phyloP scores from a whole-genome alignment of 352 stramenopile species.

The Globisporangium canariense region DNA sequence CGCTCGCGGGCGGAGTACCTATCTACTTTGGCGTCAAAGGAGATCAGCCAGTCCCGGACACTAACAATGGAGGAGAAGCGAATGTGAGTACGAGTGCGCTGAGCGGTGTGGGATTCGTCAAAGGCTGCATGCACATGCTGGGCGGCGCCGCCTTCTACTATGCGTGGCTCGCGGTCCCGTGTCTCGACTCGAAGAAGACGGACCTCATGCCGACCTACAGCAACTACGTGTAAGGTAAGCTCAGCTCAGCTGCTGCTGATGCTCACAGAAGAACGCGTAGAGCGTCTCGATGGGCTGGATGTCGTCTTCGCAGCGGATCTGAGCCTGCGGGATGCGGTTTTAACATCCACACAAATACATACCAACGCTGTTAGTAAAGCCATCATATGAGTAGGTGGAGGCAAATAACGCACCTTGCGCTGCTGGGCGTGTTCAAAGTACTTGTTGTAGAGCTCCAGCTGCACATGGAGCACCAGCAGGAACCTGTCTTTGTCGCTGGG shows the following conservation, averaged over 20 bases:
- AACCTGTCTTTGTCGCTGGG: conserved; percentile 9
- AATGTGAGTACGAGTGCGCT: conserved; percentile 37
- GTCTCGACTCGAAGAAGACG: conserved; percentile 81
- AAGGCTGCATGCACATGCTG: conserved; percentile 67
- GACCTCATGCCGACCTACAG: conserved; percentile 73
- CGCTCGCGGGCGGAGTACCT: conserved; percentile 38
- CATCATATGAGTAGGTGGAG: not conserved
- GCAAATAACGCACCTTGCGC: conserved; percentile 30
- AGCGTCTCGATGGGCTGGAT: conserved; percentile 30
- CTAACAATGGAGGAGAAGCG: not conserved
- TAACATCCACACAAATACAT: not conserved
- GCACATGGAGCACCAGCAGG: conserved; percentile 34
- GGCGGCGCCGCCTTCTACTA: conserved; percentile 72
- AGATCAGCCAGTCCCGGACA: not conserved
- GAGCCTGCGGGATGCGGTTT: not conserved
- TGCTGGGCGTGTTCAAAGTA: conserved; percentile 46
- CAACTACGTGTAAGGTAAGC: conserved; percentile 36
- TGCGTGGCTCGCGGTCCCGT: conserved; percentile 71
- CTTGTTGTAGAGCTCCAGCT: conserved; percentile 47
- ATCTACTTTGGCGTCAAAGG: conserved; percentile 38
- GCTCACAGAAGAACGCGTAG: conserved; percentile 32
- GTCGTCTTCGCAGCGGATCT: conserved; percentile 35
- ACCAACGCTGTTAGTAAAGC: not conserved
- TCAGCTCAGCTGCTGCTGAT: conserved; percentile 4
- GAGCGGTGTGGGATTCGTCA: conserved; percentile 48